Conservation (phyloP, 768 basidiomycete genomes). For the Podaxis mareebaensis region DNA sequence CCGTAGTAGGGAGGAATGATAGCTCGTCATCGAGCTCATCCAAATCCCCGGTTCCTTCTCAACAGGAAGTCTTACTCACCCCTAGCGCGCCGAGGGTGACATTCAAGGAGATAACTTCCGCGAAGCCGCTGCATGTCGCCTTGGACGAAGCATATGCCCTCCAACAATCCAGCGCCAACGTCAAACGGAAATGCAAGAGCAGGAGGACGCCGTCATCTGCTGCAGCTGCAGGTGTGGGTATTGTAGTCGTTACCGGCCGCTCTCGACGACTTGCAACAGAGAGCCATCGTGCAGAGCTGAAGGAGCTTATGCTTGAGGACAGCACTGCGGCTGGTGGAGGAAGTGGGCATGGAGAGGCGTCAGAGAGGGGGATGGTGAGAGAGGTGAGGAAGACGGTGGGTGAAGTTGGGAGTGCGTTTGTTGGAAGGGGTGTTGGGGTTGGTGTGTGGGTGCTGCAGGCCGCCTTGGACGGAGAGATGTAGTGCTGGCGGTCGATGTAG, state of each 20-base stretch:
- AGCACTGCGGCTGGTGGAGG: constrained; percentile 41
- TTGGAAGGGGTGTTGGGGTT: constrained; percentile 56
- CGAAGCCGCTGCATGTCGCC: constrained; percentile 60
- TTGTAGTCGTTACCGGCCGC: constrained; percentile 73
- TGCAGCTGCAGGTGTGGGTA: constrained; percentile 1
- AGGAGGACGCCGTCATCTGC: background rate
- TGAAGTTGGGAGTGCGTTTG: constrained; percentile 78
- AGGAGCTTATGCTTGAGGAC: constrained; percentile 61
- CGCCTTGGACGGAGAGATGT: constrained; percentile 20
- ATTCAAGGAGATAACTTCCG: constrained; percentile 58
- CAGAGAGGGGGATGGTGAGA: constrained; percentile 33
- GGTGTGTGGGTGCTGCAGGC: constrained; percentile 75
- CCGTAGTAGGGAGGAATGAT: background rate
- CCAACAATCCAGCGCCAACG: constrained; percentile 4
- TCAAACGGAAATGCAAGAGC: background rate
- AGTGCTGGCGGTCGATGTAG: background rate
- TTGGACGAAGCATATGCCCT: constrained; percentile 43
- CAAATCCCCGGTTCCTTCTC: background rate
- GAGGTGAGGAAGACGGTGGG: constrained; percentile 85
- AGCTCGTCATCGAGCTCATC: background rate
- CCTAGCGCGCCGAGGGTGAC: constrained; percentile 55
- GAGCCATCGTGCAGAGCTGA: constrained; percentile 47
- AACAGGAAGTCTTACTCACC: constrained; percentile 1
- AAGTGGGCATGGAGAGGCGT: constrained; percentile 42
- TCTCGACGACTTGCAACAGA: constrained; percentile 73